phyloP scores from a whole-genome alignment of 257 asterid species.

The Salvia miltiorrhiza region DNA sequence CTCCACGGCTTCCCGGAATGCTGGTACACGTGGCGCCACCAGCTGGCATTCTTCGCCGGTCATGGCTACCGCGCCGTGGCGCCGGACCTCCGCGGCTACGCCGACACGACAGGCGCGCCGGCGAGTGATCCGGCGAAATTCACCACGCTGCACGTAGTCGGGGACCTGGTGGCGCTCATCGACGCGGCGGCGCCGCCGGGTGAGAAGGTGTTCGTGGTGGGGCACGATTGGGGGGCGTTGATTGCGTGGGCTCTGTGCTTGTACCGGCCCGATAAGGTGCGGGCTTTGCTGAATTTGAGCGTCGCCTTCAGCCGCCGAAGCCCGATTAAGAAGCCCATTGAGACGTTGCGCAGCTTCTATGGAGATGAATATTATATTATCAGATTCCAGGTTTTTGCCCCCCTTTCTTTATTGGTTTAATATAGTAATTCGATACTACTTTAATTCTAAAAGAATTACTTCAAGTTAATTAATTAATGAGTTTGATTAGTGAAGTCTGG shows the following conservation, averaged over 20 bases:
- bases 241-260: constrained; percentile 68
- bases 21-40: constrained; percentile 92
- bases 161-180: constrained; percentile 52
- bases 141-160: constrained; percentile 60
- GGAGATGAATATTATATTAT: constrained; percentile 67
- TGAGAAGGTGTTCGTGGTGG: constrained; percentile 70
- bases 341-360: constrained; percentile 41
- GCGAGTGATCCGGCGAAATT: constrained; percentile 38
- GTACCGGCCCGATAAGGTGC: constrained; percentile 71
- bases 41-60: constrained; percentile 54
- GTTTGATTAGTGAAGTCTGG: too few relatives aligned
- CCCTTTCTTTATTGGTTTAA: neutral
- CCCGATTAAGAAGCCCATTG: constrained; percentile 47
- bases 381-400: constrained; percentile 63
- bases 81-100: constrained; percentile 86
- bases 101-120: constrained; percentile 54
- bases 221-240: constrained; percentile 84
- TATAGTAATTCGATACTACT: neutral
- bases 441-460: neutral
- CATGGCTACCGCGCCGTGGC: constrained; percentile 64
- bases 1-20: constrained; percentile 85
- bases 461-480: too few relatives aligned
- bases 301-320: constrained; percentile 49
- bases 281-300: constrained; percentile 70
- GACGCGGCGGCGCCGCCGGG: constrained; percentile 34